Evolutionary conservation across 2,329 filamentous ascomycete species (phyloP), one percentile per base, ranked within the genome.

Genomic region (Emmonsiellopsis sp.): DNA sequence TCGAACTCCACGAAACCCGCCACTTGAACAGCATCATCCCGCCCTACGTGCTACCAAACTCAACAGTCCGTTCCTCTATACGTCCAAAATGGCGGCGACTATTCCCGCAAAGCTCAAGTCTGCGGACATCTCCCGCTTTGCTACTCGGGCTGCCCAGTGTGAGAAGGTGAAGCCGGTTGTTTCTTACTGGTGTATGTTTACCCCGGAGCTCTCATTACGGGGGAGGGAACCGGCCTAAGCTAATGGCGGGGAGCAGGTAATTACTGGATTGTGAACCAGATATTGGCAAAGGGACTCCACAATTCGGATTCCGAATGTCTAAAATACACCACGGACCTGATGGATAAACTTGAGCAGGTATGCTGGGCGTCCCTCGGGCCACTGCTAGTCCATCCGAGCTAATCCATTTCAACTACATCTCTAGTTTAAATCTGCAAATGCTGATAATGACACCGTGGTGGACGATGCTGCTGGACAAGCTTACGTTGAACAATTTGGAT

Each of bases 251-350:
- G 31, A 26, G 51, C 56, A 93, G 89, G 87, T 69, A 86, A 94
- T 65, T 95, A 93, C 70, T 93, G 89, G 78, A 88, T 93, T 30
- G 87, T 95, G 46, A 90, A 97, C 64, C 88, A 94, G 66, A 94
- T 98, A 61, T 82, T 98, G 11, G 78, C 81, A 51, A 88, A 85
- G 67, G 79, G 83, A 44, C 81, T 97, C 41, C 92, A 97, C 72
- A 85, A 80, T 55, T 74, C 79, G 61, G 87, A 93, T 67, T 79
- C 86, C 59, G 90, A 92, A 65, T 85, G 86, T 63, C 83, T 88
- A 63, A 72, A 79, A 58, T 98, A 89, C 70, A 95, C 92, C 1
- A 87, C 84, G 49, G 78, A 78, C 30, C 75, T 97, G 62, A 93
- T 98, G 84, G 91, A 97, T 71, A 90, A 87, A 73, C 79, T 98